A percentile compares a stretch with the other conserved stretches of the same genome.
phyloP scores from a whole-genome alignment of 2,329 filamentous ascomycete genomes.

The Ascochyta rabiei region DNA sequence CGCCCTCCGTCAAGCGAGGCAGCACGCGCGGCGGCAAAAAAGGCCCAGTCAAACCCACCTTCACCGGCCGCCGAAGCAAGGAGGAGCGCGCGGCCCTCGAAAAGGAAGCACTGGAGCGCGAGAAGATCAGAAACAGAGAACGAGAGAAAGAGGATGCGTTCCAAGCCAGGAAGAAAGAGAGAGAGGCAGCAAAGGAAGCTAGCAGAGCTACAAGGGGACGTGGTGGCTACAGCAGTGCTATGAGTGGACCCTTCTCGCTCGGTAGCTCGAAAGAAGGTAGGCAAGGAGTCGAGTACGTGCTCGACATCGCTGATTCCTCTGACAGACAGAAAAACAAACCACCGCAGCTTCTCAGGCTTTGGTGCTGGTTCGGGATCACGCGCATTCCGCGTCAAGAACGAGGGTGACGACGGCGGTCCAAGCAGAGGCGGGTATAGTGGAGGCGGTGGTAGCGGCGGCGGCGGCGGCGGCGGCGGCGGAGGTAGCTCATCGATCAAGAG shows the following conservation, averaged over 20 bases:
- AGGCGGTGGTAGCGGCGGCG: slow-evolving; percentile 13
- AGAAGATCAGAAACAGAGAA: slow-evolving; percentile 46
- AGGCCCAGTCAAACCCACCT: slow-evolving; percentile 47
- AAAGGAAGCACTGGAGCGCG: slow-evolving; percentile 48
- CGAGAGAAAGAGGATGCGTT: slow-evolving; percentile 33
- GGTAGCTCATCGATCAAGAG: slow-evolving; percentile 28
- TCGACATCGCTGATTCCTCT: slow-evolving; percentile 9
- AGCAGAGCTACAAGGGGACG: slow-evolving; percentile 40
- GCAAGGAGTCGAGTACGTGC: not conserved
- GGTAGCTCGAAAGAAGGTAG: slow-evolving; percentile 37
- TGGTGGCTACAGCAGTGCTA: slow-evolving; percentile 51
- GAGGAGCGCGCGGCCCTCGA: slow-evolving; percentile 52
- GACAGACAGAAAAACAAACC: slow-evolving; percentile 30
- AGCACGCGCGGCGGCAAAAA: slow-evolving; percentile 36
- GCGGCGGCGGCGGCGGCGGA: slow-evolving; percentile 21
- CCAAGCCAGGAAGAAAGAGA: slow-evolving; percentile 19
- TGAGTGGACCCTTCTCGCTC: slow-evolving; percentile 52
- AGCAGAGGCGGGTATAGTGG: slow-evolving; percentile 21
- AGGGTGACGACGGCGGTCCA: slow-evolving; percentile 32
- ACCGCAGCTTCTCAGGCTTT: slow-evolving; percentile 30
- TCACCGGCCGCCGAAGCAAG: slow-evolving; percentile 53
- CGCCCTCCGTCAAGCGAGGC: slow-evolving; percentile 38
- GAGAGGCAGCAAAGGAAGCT: slow-evolving; percentile 27
- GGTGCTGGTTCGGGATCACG: slow-evolving; percentile 39
- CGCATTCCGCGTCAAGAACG: slow-evolving; percentile 40